A percentile compares a stretch with the other conserved stretches of the same genome.
Evolutionary conservation across 2,329 filamentous ascomycete species (phyloP).

Genomic region (Chrysoporthe cubensis): DNA sequence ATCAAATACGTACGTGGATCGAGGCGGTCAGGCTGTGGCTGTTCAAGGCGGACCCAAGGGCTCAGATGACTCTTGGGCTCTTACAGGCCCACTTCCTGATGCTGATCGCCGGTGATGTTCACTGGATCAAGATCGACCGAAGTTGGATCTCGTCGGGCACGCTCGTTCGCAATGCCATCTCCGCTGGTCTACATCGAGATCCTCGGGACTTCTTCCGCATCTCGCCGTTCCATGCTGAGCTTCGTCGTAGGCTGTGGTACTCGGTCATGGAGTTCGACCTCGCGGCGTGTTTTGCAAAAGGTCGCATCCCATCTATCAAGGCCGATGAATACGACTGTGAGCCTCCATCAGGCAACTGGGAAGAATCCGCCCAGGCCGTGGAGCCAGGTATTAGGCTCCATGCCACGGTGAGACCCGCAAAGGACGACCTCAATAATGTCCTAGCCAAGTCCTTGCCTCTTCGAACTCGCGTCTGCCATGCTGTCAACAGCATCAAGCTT

Average conservation of each 20-base stretch:
- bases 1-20: conserved; percentile 19
- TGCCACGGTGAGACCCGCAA: neutral
- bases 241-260: conserved; percentile 35
- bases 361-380: no score
- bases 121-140: conserved; percentile 26
- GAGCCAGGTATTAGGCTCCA: neutral
- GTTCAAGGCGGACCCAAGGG: conserved; percentile 23
- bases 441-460: conserved; percentile 16
- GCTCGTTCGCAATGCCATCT: conserved; percentile 22
- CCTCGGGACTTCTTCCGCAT: conserved; percentile 26
- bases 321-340: conserved; percentile 31
- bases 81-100: conserved; percentile 24
- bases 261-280: conserved; percentile 35
- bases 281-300: conserved; percentile 33
- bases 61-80: conserved; percentile 21
- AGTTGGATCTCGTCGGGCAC: conserved; percentile 25
- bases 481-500: conserved; percentile 23
- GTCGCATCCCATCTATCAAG: conserved; percentile 29
- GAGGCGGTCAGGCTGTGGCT: conserved; percentile 23
- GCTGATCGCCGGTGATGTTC: conserved; percentile 24
- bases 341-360: neutral
- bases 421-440: neutral
- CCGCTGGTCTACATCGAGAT: conserved; percentile 23
- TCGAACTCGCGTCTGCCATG: conserved; percentile 9
- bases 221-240: conserved; percentile 31